Percentiles rank a stretch among this genome's conserved stretches.
Conservation (phyloP, 768 basidiomycete species). For the Podaxis carcinomalis region DNA sequence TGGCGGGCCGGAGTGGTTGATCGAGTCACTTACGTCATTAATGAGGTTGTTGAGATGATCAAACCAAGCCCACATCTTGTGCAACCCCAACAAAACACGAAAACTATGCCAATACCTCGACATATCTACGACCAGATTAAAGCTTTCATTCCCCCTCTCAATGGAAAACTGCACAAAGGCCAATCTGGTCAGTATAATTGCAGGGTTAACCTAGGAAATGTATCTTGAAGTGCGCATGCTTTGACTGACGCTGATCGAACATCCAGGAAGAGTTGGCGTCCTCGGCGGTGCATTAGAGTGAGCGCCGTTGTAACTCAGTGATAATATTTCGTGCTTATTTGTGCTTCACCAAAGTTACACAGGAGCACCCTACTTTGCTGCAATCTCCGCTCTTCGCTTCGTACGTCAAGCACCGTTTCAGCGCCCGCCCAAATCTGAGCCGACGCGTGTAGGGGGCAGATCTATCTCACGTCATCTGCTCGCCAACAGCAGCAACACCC, state of each 20-base stretch:
- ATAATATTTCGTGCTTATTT: background rate
- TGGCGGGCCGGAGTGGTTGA: background rate
- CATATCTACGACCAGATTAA: conserved; percentile 67
- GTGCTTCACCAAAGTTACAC: conserved; percentile 63
- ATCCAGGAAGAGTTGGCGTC: conserved; percentile 81
- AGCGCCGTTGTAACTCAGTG: conserved; percentile 21
- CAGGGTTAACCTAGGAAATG: background rate
- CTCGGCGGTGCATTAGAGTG: conserved; percentile 93
- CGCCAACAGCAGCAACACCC: conserved; percentile 83
- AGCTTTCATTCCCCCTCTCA: conserved; percentile 85
- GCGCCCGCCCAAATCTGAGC: background rate
- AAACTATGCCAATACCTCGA: conserved; percentile 57
- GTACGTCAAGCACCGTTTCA: conserved; percentile 34
- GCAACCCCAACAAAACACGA: background rate
- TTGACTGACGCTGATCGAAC: background rate
- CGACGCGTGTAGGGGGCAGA: conserved; percentile 69
- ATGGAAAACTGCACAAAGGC: conserved; percentile 88
- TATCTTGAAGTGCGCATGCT: background rate
- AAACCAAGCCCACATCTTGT: background rate
- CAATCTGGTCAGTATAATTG: conserved; percentile 64
- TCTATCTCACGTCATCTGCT: conserved; percentile 95
- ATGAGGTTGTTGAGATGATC: background rate
- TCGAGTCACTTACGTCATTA: background rate
- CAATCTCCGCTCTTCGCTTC: conserved; percentile 85
- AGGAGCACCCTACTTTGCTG: conserved; percentile 94